Percentiles rank a stretch among this genome's conserved stretches.
These are phyloP conservation scores for Orobanche coerulescens DNA, from an alignment of 257 asterid genomes.

Conservation along the genomic window DNA sequence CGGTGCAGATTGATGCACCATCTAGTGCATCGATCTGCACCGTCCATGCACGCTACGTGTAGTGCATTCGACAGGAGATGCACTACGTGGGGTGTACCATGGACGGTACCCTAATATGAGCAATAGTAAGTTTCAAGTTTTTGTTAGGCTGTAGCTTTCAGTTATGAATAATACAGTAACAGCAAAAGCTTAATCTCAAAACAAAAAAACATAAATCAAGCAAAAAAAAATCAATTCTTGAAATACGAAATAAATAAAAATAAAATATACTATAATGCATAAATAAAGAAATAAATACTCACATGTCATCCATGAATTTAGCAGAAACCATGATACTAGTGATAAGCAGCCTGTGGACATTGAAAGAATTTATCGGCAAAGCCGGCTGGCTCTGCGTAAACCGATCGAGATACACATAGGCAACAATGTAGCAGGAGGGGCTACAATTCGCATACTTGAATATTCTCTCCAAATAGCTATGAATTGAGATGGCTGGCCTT, in stretches of 20 bases:
- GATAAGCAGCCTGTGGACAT: slow-evolving; percentile 77
- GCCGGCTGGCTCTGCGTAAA: slow-evolving; percentile 70
- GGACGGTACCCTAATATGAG: not conserved
- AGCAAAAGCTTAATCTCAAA: not conserved
- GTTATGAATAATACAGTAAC: slow-evolving; percentile 29
- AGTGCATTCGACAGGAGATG: too few relatives aligned
- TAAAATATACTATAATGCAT: too few relatives aligned
- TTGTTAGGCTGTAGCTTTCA: slow-evolving; percentile 42
- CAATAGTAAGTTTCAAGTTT: slow-evolving; percentile 9
- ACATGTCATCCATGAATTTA: slow-evolving; percentile 95
- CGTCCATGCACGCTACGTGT: too few relatives aligned
- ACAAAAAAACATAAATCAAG: not conserved
- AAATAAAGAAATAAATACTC: slow-evolving; percentile 23
- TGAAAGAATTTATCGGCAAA: slow-evolving; percentile 69
- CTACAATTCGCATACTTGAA: slow-evolving; percentile 92
- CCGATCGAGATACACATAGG: slow-evolving; percentile 84
- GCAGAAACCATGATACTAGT: slow-evolving; percentile 95
- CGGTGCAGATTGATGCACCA: too few relatives aligned
- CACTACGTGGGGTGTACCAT: too few relatives aligned
- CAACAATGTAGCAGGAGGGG: slow-evolving; percentile 84
- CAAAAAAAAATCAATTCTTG: not conserved
- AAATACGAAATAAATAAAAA: not conserved
- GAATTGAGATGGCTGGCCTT: slow-evolving; percentile 67
- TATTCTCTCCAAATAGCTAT: slow-evolving; percentile 66
- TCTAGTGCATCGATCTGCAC: too few relatives aligned